Evolutionary conservation across 306 rosid species (phyloP).

Genomic region (Mimosa bimucronata): DNA sequence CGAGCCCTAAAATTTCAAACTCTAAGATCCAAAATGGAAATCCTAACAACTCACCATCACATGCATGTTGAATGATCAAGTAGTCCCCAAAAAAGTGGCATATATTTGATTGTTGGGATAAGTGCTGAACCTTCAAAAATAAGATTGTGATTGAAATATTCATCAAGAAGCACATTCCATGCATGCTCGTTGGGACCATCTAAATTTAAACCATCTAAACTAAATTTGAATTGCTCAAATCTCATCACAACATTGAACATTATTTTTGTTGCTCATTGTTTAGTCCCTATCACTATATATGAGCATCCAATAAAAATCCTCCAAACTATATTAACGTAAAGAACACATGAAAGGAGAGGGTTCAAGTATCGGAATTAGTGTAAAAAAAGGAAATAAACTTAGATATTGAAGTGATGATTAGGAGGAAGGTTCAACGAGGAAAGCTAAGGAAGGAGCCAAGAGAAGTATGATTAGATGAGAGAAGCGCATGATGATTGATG

Average conservation of each 20-base stretch:
- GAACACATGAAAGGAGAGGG: too few species aligned
- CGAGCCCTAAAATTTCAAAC: background rate
- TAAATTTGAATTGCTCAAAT: too few species aligned
- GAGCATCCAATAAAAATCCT: too few species aligned
- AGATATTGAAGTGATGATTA: background rate
- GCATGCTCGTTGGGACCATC: too few species aligned
- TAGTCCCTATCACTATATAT: too few species aligned
- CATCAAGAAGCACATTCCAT: background rate
- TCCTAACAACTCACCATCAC: background rate
- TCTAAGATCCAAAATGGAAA: background rate
- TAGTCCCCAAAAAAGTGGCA: background rate
- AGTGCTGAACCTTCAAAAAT: background rate
- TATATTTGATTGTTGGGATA: background rate
- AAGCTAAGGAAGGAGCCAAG: background rate
- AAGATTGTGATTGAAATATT: background rate
- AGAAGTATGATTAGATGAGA: background rate
- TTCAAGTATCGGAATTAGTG: too few species aligned
- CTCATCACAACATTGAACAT: too few species aligned
- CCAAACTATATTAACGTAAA: too few species aligned
- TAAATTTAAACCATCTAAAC: too few species aligned
- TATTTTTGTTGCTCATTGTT: too few species aligned
- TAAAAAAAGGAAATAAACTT: too few species aligned
- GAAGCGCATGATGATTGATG: too few species aligned
- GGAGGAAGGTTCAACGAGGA: background rate
- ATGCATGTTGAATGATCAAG: background rate